These are phyloP conservation scores for Chondrus crispus DNA, from an alignment of 23 red algal species.

Conservation along the genomic window DNA sequence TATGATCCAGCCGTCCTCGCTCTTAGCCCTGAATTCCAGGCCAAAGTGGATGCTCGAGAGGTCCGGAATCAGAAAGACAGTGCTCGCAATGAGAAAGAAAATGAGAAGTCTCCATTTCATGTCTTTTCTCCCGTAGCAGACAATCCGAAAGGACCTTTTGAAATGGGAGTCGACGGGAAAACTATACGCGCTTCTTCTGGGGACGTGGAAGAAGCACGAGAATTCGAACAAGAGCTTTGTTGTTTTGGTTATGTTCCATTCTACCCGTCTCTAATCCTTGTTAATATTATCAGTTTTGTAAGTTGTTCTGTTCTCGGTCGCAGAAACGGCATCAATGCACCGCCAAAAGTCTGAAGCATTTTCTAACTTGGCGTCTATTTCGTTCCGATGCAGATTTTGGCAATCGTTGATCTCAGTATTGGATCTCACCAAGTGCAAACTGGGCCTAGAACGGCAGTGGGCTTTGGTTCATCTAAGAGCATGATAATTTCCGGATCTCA, in stretches of 20 bases:
- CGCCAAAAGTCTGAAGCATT: not conserved
- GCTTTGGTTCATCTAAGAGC: not conserved
- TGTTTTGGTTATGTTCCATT: constrained; percentile 24
- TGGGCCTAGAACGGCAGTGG: not conserved
- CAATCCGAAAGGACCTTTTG: not conserved
- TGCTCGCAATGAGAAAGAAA: not conserved
- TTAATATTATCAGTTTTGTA: constrained; percentile 14
- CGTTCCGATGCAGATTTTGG: not conserved
- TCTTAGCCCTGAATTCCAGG: constrained; percentile 22
- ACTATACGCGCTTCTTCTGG: not conserved
- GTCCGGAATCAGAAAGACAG: not conserved
- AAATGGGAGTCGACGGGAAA: not conserved
- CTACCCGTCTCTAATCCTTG: not conserved
- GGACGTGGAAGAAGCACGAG: not conserved
- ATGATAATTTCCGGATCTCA: constrained; percentile 4
- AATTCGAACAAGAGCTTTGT: constrained; percentile 6
- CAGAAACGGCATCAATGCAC: no score
- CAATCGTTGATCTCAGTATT: not conserved
- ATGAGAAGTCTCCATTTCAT: constrained; percentile 8
- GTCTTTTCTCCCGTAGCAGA: not conserved
- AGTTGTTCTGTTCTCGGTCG: not conserved
- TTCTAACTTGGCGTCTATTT: not conserved
- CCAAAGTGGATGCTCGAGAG: constrained; percentile 16
- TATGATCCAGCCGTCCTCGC: constrained; percentile 39
- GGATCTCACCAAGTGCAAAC: not conserved